Percentiles rank a stretch among this genome's conserved stretches.
phyloP scores from a whole-genome alignment of 257 asterid species.

The Solanum verrucosum region DNA sequence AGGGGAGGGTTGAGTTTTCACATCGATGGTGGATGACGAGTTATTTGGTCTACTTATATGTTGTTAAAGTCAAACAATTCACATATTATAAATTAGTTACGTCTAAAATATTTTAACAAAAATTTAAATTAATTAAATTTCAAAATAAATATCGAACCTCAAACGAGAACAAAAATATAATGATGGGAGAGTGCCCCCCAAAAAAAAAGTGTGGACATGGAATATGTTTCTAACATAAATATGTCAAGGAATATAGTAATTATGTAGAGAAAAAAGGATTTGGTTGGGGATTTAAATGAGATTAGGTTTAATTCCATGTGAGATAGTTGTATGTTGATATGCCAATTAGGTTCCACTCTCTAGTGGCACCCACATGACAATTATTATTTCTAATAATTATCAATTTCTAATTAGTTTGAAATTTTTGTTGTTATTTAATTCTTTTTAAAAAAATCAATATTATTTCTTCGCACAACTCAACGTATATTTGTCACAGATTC shows the following conservation, averaged over 20 bases:
- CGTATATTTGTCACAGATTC: too few relatives aligned
- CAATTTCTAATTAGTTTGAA: neutral
- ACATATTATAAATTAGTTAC: neutral
- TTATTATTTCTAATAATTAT: neutral
- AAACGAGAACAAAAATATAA: too few relatives aligned
- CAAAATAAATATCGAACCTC: neutral
- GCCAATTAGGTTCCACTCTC: neutral
- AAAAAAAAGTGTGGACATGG: neutral
- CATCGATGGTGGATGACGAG: neutral
- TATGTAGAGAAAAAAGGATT: neutral
- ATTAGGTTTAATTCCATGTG: neutral
- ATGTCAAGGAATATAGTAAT: too few relatives aligned
- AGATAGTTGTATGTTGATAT: neutral
- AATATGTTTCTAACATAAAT: neutral
- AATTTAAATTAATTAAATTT: too few relatives aligned
- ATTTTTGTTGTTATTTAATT: neutral
- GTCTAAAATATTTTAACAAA: neutral
- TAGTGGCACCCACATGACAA: neutral
- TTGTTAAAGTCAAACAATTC: neutral
- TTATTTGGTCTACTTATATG: neutral
- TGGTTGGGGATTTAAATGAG: neutral
- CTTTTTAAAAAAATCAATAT: too few relatives aligned
- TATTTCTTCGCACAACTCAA: neutral
- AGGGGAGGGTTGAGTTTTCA: neutral
- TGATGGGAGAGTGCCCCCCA: neutral